These are phyloP conservation scores for Withania somnifera DNA, from an alignment of 305 asterid species.

Conservation along the genomic window DNA sequence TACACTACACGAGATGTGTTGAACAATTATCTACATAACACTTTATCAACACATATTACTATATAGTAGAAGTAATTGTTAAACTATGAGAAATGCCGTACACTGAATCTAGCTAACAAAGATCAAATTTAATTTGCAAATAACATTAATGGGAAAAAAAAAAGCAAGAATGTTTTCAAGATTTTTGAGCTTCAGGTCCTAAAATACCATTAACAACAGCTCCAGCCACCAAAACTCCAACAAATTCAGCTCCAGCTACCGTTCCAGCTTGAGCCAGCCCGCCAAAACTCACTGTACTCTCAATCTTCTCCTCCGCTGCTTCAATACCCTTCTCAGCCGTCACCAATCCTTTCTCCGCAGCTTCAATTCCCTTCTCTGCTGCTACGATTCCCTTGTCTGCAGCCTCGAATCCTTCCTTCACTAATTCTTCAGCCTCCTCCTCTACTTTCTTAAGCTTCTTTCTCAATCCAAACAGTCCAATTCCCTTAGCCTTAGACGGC, in stretches of 20 bases:
- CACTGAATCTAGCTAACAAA: not conserved
- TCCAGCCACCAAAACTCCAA: conserved; percentile 54
- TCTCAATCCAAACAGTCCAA: conserved; percentile 68
- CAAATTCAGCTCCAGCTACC: conserved; percentile 57
- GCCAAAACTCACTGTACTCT: conserved; percentile 39
- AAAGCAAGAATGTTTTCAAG: conserved; percentile 14
- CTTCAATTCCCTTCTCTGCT: conserved; percentile 47
- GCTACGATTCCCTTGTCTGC: conserved; percentile 56
- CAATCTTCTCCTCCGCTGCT: conserved; percentile 46
- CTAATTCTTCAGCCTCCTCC: conserved; percentile 60
- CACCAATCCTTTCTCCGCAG: conserved; percentile 48
- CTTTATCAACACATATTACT: too few relatives aligned
- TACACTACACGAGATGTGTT: too few relatives aligned
- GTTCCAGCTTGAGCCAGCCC: conserved; percentile 68
- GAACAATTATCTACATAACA: too few relatives aligned
- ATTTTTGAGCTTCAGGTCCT: conserved; percentile 72
- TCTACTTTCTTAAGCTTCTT: conserved; percentile 57
- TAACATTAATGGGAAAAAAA: not conserved
- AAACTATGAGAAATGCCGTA: too few relatives aligned
- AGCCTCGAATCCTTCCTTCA: conserved; percentile 76
- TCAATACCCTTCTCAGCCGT: conserved; percentile 43
- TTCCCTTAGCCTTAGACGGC: conserved; percentile 64
- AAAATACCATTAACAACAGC: conserved; percentile 65
- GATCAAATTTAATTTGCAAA: not conserved
- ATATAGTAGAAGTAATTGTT: too few relatives aligned